A percentile compares a stretch with the other conserved stretches of the same genome.
phyloP scores from a whole-genome alignment of 1,284 basidiomycete genomes.

The Farysia itapuensis region DNA sequence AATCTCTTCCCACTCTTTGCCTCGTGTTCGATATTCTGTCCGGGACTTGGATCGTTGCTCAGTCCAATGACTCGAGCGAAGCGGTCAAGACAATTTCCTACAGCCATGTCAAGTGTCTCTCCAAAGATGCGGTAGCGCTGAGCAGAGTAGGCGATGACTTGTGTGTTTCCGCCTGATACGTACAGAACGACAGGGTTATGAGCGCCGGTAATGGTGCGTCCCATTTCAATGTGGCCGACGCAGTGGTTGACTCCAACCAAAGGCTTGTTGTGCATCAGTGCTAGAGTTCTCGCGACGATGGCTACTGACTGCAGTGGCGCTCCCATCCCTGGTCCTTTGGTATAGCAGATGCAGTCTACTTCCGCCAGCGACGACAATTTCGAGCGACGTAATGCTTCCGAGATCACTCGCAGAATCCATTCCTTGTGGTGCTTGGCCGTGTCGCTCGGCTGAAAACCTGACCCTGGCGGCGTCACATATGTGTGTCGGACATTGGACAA shows the following conservation, averaged over 20 bases:
- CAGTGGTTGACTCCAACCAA: slow-evolving; percentile 98
- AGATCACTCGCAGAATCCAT: slow-evolving; percentile 83
- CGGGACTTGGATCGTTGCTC: slow-evolving; percentile 92
- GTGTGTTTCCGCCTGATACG: slow-evolving; percentile 97
- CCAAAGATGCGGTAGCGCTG: slow-evolving; percentile 98
- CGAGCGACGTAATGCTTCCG: slow-evolving; percentile 75
- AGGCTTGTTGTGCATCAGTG: slow-evolving; percentile 84
- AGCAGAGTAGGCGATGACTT: slow-evolving; percentile 93
- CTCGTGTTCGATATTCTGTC: slow-evolving; percentile 97
- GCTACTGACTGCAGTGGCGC: slow-evolving; percentile 93
- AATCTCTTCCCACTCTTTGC: slow-evolving; percentile 80
- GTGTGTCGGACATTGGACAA: slow-evolving; percentile 78
- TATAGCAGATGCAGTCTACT: slow-evolving; percentile 93
- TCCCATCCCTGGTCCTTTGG: slow-evolving; percentile 99
- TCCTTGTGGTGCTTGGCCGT: slow-evolving; percentile 93
- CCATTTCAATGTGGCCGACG: slow-evolving; percentile 98
- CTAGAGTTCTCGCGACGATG: slow-evolving; percentile 88
- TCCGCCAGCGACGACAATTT: slow-evolving; percentile 70
- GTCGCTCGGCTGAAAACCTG: slow-evolving; percentile 93
- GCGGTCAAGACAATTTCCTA: slow-evolving; percentile 96
- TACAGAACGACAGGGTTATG: slow-evolving; percentile 96
- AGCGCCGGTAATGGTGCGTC: slow-evolving; percentile 88
- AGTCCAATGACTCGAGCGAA: slow-evolving; percentile 95
- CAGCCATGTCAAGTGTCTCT: slow-evolving; percentile 97
- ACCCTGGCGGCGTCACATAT: slow-evolving; percentile 95